phyloP scores from a whole-genome alignment of 768 basidiomycete genomes.

The Trametes gibbosa region DNA sequence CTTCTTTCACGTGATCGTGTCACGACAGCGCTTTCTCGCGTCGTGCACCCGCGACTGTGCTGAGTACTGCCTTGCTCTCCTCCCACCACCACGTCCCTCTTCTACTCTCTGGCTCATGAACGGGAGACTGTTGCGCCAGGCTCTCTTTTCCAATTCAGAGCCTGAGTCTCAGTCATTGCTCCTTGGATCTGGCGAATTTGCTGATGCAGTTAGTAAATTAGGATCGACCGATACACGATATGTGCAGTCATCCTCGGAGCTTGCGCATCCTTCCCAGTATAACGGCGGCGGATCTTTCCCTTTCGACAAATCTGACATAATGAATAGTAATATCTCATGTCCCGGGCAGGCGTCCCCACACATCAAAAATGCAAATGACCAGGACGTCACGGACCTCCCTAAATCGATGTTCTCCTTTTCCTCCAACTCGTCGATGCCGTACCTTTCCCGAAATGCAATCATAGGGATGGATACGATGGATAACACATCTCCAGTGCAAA shows the following conservation, averaged over 20 bases:
- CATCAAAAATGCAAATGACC: too few relatives aligned
- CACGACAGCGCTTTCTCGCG: background rate
- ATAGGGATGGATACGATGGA: background rate
- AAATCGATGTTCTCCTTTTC: background rate
- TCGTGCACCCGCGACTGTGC: background rate
- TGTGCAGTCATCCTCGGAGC: too few relatives aligned
- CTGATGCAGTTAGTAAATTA: too few relatives aligned
- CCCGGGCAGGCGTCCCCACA: too few relatives aligned
- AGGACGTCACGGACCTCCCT: too few relatives aligned
- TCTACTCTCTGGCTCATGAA: background rate
- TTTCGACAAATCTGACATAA: too few relatives aligned
- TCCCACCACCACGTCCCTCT: slow-evolving; percentile 2
- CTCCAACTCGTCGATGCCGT: too few relatives aligned
- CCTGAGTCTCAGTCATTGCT: background rate
- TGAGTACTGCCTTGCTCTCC: background rate
- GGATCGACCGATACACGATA: too few relatives aligned
- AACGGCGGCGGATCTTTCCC: too few relatives aligned
- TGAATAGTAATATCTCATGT: too few relatives aligned
- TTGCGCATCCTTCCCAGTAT: too few relatives aligned
- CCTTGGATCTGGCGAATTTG: background rate
- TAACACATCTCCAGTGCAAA: too few relatives aligned
- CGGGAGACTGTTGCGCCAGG: slow-evolving; percentile 9
- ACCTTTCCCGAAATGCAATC: background rate
- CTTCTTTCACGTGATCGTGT: slow-evolving; percentile 16
- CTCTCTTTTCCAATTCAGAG: slow-evolving; percentile 1